Percentiles rank a stretch among this genome's conserved stretches.
These are phyloP conservation scores for Entomortierella beljakovae DNA, from an alignment of 192 early-diverging fungal genomes.

Conservation along the genomic window DNA sequence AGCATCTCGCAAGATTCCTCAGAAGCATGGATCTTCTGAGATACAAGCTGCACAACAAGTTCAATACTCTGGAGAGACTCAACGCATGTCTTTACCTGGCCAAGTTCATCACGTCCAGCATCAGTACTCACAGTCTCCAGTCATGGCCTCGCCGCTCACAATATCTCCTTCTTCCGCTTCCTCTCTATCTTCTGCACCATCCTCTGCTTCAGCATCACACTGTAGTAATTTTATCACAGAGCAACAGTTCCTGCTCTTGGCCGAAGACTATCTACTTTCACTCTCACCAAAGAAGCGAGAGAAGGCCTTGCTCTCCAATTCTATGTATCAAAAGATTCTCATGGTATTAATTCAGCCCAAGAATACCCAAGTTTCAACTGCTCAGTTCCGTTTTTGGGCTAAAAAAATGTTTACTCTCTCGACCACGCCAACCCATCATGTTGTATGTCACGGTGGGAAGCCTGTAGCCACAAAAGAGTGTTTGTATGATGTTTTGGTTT, in stretches of 20 bases:
- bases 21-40: neutral
- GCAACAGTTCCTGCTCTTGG: slow-evolving; percentile 56
- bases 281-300: slow-evolving; percentile 64
- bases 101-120: slow-evolving; percentile 6
- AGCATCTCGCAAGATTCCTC: neutral
- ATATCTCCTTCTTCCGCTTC: slow-evolving; percentile 1
- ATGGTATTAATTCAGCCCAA: slow-evolving; percentile 62
- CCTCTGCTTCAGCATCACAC: slow-evolving; percentile 10
- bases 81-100: neutral
- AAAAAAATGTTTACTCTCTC: slow-evolving; percentile 67
- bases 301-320: slow-evolving; percentile 61
- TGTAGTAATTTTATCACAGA: slow-evolving; percentile 56
- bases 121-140: neutral
- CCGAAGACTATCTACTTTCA: slow-evolving; percentile 59
- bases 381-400: slow-evolving; percentile 67
- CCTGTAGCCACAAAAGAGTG: slow-evolving; percentile 64
- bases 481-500: slow-evolving; percentile 60
- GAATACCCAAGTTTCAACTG: slow-evolving; percentile 64
- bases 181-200: slow-evolving; percentile 1
- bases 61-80: neutral
- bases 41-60: neutral
- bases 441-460: slow-evolving; percentile 63
- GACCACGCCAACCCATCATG: slow-evolving; percentile 39
- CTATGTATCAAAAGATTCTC: slow-evolving; percentile 61
- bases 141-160: neutral